phyloP scores from a whole-genome alignment of 208 protist species.

The Leishmania major region DNA sequence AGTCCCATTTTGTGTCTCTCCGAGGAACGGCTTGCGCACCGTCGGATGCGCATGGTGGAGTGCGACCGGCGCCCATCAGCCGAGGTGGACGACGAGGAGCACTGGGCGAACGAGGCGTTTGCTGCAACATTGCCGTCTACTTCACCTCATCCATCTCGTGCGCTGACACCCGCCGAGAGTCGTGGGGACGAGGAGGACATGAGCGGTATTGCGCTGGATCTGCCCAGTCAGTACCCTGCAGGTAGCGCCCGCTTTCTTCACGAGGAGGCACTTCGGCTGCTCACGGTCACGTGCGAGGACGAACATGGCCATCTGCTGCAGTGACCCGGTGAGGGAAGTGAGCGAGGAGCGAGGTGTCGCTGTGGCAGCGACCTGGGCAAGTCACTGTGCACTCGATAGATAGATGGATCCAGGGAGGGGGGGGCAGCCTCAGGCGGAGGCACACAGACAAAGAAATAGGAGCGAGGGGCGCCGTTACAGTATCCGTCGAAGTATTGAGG shows the following conservation, averaged over 20 bases:
- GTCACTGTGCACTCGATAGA: background rate
- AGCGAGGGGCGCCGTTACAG: background rate
- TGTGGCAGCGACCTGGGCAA: background rate
- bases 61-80: background rate
- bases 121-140: background rate
- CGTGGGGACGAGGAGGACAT: background rate
- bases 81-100: slow-evolving; percentile 3
- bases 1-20: slow-evolving; percentile 26
- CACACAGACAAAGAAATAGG: background rate
- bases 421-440: background rate
- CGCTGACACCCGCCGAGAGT: background rate
- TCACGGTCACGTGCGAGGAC: slow-evolving; percentile 5
- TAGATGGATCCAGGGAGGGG: background rate
- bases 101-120: background rate
- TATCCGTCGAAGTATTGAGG: background rate
- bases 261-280: slow-evolving; percentile 10
- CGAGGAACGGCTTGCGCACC: slow-evolving; percentile 1
- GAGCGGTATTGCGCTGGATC: background rate
- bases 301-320: background rate
- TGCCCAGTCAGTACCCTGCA: background rate
- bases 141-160: background rate
- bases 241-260: background rate
- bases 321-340: background rate
- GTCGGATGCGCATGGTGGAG: background rate
- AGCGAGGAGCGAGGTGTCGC: background rate